These are phyloP conservation scores for Thymus quinquecostatus DNA, from an alignment of 257 asterid genomes.

Conservation along the genomic window DNA sequence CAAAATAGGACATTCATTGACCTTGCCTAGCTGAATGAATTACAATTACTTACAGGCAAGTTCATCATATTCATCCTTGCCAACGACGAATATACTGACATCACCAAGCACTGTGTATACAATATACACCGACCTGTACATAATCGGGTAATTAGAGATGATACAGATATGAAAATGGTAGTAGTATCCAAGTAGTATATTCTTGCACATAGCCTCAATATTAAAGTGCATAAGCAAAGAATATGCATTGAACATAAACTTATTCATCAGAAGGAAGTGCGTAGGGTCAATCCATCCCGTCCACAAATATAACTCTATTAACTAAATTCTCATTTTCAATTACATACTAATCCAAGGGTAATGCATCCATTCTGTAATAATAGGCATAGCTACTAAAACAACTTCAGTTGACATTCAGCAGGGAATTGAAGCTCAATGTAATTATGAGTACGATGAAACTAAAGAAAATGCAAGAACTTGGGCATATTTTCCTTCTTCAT, in stretches of 20 bases:
- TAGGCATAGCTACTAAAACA: background rate
- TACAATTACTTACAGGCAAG: conserved; percentile 81
- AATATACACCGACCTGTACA: conserved; percentile 79
- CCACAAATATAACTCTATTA: background rate
- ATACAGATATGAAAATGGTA: background rate
- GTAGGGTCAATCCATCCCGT: background rate
- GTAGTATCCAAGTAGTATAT: background rate
- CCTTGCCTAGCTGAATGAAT: conserved; percentile 6
- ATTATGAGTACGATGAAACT: background rate
- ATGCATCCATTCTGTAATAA: background rate
- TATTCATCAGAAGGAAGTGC: background rate
- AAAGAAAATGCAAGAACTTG: background rate
- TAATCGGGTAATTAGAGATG: conserved; percentile 15
- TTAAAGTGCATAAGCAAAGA: background rate
- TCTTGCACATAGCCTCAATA: background rate
- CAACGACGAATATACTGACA: conserved; percentile 86
- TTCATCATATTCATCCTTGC: conserved; percentile 97
- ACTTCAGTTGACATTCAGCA: conserved; percentile 4
- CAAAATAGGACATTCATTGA: conserved; percentile 7
- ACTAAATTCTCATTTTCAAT: conserved; percentile 13
- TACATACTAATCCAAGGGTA: background rate
- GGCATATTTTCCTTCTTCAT: conserved; percentile 12
- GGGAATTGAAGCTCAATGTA: background rate
- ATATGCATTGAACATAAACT: background rate
- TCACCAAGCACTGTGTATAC: conserved; percentile 94